A percentile compares a stretch with the other conserved stretches of the same genome.
These are phyloP conservation scores for Globisporangium nunn DNA, from an alignment of 352 stramenopile species.

Conservation along the genomic window DNA sequence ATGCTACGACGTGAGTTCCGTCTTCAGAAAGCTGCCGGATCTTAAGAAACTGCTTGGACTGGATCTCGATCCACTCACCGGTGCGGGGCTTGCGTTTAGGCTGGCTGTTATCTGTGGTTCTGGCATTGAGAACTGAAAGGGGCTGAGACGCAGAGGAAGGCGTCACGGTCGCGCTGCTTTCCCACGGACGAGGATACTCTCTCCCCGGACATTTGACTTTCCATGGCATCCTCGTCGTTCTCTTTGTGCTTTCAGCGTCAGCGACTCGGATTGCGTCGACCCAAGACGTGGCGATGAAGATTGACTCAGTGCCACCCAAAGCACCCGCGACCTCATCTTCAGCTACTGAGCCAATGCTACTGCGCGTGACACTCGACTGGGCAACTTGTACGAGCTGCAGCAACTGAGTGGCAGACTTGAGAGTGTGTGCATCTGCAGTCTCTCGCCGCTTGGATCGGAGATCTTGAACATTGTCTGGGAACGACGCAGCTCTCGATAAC, in stretches of 20 bases:
- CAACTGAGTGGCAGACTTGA: conserved; percentile 2
- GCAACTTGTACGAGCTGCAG: conserved; percentile 10
- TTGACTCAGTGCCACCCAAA: too few species aligned
- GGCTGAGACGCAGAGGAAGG: not conserved
- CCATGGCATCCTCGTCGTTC: conserved; percentile 11
- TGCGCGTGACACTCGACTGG: conserved; percentile 3
- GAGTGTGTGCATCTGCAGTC: conserved; percentile 2
- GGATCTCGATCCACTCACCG: conserved; percentile 52
- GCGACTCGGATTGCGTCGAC: not conserved
- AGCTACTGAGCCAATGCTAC: not conserved
- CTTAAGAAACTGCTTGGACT: conserved; percentile 34
- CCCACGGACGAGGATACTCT: conserved; percentile 22
- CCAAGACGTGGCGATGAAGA: not conserved
- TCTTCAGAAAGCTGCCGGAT: conserved; percentile 33
- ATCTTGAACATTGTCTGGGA: conserved; percentile 21
- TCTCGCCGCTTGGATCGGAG: not conserved
- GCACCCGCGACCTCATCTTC: not conserved
- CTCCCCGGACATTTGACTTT: conserved; percentile 9
- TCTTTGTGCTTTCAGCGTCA: not conserved
- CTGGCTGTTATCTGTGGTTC: not conserved
- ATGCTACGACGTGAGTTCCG: conserved; percentile 20
- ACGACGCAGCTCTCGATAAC: conserved; percentile 35
- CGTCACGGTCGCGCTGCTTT: not conserved
- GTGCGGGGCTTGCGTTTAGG: conserved; percentile 18
- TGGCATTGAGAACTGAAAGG: not conserved